Base-by-base conservation (phyloP, 208 protist genomes). In the Strigomonas galati region DNA sequence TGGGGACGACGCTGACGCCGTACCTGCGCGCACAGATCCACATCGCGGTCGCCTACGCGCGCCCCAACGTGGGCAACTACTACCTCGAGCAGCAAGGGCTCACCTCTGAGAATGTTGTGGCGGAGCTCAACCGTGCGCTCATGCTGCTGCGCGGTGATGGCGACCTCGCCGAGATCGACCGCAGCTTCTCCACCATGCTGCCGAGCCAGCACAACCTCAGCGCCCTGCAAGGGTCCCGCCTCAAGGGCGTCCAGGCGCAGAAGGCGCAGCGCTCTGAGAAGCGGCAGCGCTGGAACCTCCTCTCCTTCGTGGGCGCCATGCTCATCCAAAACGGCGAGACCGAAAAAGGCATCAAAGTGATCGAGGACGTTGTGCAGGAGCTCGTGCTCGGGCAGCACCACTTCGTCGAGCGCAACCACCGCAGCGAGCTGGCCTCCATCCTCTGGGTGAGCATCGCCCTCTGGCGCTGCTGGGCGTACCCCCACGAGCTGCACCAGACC, bases 211-310 rank as follows among this genome's bases (percentile, higher is more conserved):
- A 15, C 30, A 59, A 49, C 21, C 43, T 43, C 23, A 21, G 35
- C 15, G 64, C 46, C 15, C 21, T 4, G 23, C 40, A 44, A 44
- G 65, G 60, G 55, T 49, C 55, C 40, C 69, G 51, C 44, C 17
- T 51, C 14, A 48, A 69, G 43, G 19, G 27, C 44, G 49, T 14
- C 23, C 21, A 46, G n/a, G 70, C 54, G 31, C 59, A 24, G 44
- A 67, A 53, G 57, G 63, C 63, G 52, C 57, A 67, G 60, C 21
- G 52, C 17, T 37, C 68, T 27, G 69, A 82, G 48, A 82, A 80
- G 62, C 76, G 80, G 17, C 69, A 74, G 37, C 81, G 71, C 21
- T 83, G 76, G 81, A 81, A 78, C 58, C 46, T 87, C 6, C 69
- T 87, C 19, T 74, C 55, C 52, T 73, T 79, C 31, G 81, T 74